These are phyloP conservation scores for Ogataea trehalophila DNA, from an alignment of 805 yeast species.

Conservation along the genomic window DNA sequence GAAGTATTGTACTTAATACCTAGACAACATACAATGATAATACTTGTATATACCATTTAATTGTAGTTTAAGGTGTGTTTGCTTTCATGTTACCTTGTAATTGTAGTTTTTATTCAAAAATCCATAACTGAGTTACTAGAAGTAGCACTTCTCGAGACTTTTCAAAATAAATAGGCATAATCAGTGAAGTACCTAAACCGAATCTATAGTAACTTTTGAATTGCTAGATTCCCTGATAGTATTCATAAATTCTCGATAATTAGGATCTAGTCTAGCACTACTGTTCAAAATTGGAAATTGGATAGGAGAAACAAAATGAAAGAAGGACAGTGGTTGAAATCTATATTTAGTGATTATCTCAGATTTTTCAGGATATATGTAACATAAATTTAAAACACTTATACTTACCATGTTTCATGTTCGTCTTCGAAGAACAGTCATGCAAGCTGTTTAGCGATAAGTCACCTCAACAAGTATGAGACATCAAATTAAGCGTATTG, in stretches of 20 bases:
- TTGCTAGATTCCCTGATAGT: slow-evolving; percentile 43
- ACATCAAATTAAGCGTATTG: slow-evolving; percentile 48
- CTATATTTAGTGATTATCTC: slow-evolving; percentile 1
- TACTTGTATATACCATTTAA: too few relatives aligned
- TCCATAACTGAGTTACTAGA: slow-evolving; percentile 57
- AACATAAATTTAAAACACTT: slow-evolving; percentile 39
- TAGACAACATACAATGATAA: not conserved
- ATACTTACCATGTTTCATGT: slow-evolving; percentile 39
- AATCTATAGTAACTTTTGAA: slow-evolving; percentile 45
- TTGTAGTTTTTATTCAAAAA: not conserved
- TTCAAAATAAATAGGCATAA: slow-evolving; percentile 41
- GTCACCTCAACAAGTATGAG: slow-evolving; percentile 57
- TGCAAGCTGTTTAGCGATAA: slow-evolving; percentile 40
- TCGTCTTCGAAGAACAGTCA: slow-evolving; percentile 41
- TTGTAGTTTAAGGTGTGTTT: not conserved
- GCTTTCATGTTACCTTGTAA: not conserved
- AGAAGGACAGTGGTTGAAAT: too few relatives aligned
- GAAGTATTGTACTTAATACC: slow-evolving; percentile 1
- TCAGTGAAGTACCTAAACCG: slow-evolving; percentile 35
- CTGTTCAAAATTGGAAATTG: too few relatives aligned
- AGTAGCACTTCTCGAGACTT: slow-evolving; percentile 39
- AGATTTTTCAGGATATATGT: slow-evolving; percentile 15
- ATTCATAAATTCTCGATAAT: slow-evolving; percentile 25
- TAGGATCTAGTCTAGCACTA: not conserved
- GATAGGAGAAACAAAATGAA: too few relatives aligned